phyloP scores from a whole-genome alignment of 2,329 filamentous ascomycete species.

The Hawksworthiomyces lignivorus region DNA sequence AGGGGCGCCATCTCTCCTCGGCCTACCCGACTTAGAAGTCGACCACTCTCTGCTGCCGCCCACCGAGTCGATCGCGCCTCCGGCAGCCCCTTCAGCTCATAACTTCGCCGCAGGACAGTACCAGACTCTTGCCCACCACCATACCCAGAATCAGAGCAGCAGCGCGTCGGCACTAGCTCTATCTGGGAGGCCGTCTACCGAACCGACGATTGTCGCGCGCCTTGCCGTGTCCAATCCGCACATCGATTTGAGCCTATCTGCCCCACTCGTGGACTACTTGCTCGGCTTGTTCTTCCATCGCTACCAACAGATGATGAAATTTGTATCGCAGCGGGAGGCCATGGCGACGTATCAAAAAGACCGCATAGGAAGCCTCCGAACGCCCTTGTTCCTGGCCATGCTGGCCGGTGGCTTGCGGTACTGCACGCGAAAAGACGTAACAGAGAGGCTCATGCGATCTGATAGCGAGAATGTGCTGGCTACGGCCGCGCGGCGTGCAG shows the following conservation, averaged over 20 bases:
- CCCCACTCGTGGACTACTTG: slow-evolving; percentile 8
- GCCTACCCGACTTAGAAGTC: background rate
- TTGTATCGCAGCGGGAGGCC: slow-evolving; percentile 8
- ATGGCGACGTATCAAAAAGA: slow-evolving; percentile 2
- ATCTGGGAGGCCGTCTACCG: no score
- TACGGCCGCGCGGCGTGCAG: slow-evolving; percentile 1
- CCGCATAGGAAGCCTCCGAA: background rate
- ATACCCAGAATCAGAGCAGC: no score
- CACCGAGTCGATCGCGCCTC: slow-evolving; percentile 4
- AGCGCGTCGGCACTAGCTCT: no score
- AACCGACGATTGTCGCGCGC: no score
- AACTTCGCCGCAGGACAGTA: background rate
- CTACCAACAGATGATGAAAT: slow-evolving; percentile 11
- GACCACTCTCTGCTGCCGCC: background rate
- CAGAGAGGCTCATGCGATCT: background rate
- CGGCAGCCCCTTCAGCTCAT: no score
- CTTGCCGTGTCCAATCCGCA: no score
- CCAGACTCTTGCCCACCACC: no score
- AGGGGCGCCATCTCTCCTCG: background rate
- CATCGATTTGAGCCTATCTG: background rate
- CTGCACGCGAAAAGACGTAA: slow-evolving; percentile 7
- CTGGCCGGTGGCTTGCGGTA: slow-evolving; percentile 8
- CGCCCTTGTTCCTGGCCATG: slow-evolving; percentile 11
- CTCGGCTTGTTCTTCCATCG: slow-evolving; percentile 9
- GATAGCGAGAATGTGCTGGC: slow-evolving; percentile 8